phyloP scores from a whole-genome alignment of 2,329 filamentous ascomycete genomes.

The Saccharata proteae region DNA sequence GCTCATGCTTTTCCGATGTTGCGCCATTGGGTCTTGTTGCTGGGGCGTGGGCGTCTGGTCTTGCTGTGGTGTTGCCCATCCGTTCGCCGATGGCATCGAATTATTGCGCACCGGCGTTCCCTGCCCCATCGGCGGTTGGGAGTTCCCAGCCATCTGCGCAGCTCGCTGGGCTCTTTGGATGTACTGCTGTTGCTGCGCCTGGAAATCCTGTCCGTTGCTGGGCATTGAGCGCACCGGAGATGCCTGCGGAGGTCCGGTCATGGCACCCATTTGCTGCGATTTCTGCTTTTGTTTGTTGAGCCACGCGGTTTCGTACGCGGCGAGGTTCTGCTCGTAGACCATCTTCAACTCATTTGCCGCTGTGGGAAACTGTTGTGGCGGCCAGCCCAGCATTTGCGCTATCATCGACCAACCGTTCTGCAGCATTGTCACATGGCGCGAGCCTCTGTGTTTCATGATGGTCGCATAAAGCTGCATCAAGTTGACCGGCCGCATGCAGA shows the following conservation, averaged over 20 bases:
- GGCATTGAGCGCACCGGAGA: conserved; percentile 22
- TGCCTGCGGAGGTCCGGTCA: conserved; percentile 23
- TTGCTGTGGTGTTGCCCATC: conserved; percentile 33
- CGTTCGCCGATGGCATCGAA: conserved; percentile 22
- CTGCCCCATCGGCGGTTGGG: conserved; percentile 6
- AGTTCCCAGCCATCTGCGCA: conserved; percentile 5
- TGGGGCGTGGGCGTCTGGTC: conserved; percentile 14
- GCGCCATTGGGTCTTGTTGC: conserved; percentile 11
- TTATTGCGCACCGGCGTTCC: conserved; percentile 6
- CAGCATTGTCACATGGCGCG: conserved; percentile 57
- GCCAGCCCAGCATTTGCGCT: conserved; percentile 39
- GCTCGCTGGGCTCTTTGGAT: conserved; percentile 9
- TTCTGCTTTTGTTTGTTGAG: conserved; percentile 39
- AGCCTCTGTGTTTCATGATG: conserved; percentile 67
- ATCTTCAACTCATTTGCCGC: conserved; percentile 58
- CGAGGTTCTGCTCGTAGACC: conserved; percentile 64
- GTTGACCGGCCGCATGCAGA: conserved; percentile 63
- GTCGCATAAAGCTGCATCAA: conserved; percentile 66
- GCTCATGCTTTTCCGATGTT: conserved; percentile 25
- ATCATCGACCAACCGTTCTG: conserved; percentile 64
- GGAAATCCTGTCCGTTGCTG: conserved; percentile 30
- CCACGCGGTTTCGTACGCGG: conserved; percentile 64
- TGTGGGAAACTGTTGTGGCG: conserved; percentile 38
- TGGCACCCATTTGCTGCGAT: conserved; percentile 21
- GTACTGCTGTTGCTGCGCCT: conserved; percentile 30